Conservation (phyloP, 768 basidiomycete species). For the Glaciozyma antarctica region DNA sequence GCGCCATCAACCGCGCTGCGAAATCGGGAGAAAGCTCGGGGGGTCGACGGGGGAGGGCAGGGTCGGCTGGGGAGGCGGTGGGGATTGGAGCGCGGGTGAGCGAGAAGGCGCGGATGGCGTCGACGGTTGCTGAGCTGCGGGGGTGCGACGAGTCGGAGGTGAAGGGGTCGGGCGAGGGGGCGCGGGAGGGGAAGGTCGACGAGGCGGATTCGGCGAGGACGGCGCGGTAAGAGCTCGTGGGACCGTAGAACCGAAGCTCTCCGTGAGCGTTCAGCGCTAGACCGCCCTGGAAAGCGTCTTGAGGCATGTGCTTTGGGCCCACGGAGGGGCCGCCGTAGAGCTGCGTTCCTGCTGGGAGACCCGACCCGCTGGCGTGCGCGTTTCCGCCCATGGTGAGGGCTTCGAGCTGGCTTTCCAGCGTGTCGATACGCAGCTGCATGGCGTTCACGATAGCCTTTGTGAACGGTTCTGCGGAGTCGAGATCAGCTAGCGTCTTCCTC, state of each 20-base stretch:
- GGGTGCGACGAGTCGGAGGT: too few relatives aligned
- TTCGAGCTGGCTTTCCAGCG: constrained; percentile 10
- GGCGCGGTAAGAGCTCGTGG: constrained; percentile 17
- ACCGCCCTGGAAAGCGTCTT: background rate
- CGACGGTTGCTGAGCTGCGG: background rate
- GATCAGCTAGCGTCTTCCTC: background rate
- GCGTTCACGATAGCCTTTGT: constrained; percentile 3
- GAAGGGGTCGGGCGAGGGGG: background rate
- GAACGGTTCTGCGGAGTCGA: background rate
- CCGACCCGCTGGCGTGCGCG: too few relatives aligned
- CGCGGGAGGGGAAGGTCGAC: constrained; percentile 10
- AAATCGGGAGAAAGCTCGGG: constrained; percentile 19
- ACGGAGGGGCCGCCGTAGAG: background rate
- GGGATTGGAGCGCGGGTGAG: constrained; percentile 14
- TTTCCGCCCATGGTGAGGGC: too few relatives aligned
- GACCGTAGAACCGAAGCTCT: constrained; percentile 12
- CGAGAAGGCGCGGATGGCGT: constrained; percentile 7
- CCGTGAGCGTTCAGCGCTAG: constrained; percentile 6
- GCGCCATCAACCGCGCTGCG: constrained; percentile 5
- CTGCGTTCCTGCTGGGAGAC: too few relatives aligned
- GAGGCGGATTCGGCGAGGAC: constrained; percentile 8
- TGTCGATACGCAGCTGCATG: constrained; percentile 29
- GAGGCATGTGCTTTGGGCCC: background rate
- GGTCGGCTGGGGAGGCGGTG: constrained; percentile 5
- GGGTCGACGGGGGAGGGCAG: constrained; percentile 11